Conservation (phyloP, 2,329 filamentous ascomycete genomes). For the Exophiala calicioides region DNA sequence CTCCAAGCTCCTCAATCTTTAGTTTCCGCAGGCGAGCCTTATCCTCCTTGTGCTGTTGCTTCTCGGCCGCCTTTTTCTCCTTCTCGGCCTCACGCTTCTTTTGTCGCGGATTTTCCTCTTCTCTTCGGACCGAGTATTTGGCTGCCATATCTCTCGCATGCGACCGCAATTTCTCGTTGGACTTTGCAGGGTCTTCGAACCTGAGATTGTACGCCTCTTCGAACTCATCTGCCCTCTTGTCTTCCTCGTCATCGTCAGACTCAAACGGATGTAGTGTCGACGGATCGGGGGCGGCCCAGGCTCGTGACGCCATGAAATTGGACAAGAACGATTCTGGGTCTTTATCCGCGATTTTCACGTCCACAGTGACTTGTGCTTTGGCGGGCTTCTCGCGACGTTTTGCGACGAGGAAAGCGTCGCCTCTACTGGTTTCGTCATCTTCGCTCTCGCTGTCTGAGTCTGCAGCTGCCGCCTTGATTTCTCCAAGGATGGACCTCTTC, state of each 20-base stretch:
- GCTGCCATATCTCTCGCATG: conserved; percentile 85
- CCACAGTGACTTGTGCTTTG: conserved; percentile 57
- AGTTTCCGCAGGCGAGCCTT: conserved; percentile 81
- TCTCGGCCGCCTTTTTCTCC: conserved; percentile 75
- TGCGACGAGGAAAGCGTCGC: conserved; percentile 72
- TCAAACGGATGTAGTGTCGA: conserved; percentile 76
- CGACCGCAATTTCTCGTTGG: conserved; percentile 83
- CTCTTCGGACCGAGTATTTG: conserved; percentile 79
- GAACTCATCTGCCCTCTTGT: conserved; percentile 76
- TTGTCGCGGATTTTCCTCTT: conserved; percentile 75
- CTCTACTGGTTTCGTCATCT: conserved; percentile 61
- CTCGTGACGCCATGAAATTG: conserved; percentile 89
- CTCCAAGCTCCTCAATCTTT: conserved; percentile 86
- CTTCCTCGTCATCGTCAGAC: conserved; percentile 81
- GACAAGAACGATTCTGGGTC: conserved; percentile 91
- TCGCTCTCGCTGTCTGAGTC: conserved; percentile 44
- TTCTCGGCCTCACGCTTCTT: conserved; percentile 76
- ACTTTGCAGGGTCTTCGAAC: conserved; percentile 86
- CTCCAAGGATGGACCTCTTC: conserved; percentile 73
- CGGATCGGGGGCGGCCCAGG: conserved; percentile 72
- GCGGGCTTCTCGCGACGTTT: conserved; percentile 56
- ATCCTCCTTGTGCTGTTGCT: conserved; percentile 73
- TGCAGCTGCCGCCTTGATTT: conserved; percentile 70
- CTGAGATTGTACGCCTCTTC: conserved; percentile 94
- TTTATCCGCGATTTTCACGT: conserved; percentile 76